Evolutionary conservation across 768 basidiomycete species (phyloP), one percentile per base, ranked within the genome.

Genomic region (Boletus subparvulus): DNA sequence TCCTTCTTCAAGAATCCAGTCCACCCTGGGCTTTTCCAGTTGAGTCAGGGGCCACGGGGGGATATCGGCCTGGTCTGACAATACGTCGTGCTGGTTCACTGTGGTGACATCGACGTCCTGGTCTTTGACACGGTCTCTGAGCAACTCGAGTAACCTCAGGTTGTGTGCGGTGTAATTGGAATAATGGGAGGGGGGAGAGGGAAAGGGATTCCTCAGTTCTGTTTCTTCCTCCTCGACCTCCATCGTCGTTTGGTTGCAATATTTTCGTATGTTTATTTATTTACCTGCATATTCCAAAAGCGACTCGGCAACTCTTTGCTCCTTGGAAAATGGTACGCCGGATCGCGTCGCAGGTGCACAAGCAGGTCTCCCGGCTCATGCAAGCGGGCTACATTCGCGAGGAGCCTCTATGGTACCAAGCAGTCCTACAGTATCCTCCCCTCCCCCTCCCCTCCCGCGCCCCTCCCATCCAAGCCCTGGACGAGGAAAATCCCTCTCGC

Each of bases 1-100:
- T 1, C 88, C 87, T 58, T 92, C 91, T 62, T 94, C 90, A 2
- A 91, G 78, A 50, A 96, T 89, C 92, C 93, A 94, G 65, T 94
- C 93, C 14, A 90, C 85, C 44, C 92, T 82, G 37, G 94, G 94
- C 72, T 88, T 92, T 68, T 94, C 89, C 11, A 96, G 79, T 60
- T 86, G 85, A 3, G 71, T 71, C 41, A 94, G 75, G 19, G 87
- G 80, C 90, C 89, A 92, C 19, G 90, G 83, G 8, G 92, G 91
- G 12, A 92, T 74, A 52, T 92, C 86, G 3, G 73, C 64, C 65
- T 92, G 86, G 75, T 91, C 92, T 8, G 79, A 72, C 40, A 93
- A 76, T 33, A 86, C 64, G 44, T 86, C 82, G 55, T 82, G 78
- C 64, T 92, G 91, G 59, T 80, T 79, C 28, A 73, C 63, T 28